Evolutionary conservation across 192 early-diverging fungal species (phyloP).

Genomic region (Backusella liffmaniae): DNA sequence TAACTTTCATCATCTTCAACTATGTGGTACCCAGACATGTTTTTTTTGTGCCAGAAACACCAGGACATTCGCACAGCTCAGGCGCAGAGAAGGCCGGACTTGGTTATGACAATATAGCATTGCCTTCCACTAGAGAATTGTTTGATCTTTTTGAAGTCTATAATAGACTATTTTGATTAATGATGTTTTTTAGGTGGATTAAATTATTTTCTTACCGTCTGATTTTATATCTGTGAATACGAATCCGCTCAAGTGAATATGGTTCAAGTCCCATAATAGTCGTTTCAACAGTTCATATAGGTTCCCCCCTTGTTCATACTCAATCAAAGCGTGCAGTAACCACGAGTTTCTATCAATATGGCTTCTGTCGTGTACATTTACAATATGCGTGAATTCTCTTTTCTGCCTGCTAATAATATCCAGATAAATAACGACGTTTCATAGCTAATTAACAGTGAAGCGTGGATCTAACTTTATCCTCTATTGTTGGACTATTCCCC

Average conservation of each 20-base stretch:
- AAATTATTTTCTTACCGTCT: slow-evolving; percentile 24
- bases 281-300: slow-evolving; percentile 39
- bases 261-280: slow-evolving; percentile 58
- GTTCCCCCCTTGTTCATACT: slow-evolving; percentile 48
- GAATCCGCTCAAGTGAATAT: slow-evolving; percentile 64
- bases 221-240: slow-evolving; percentile 57
- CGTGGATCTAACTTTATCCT: neutral
- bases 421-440: slow-evolving; percentile 30
- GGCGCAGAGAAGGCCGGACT: slow-evolving; percentile 46
- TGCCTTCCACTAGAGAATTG: neutral
- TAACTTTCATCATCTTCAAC: slow-evolving; percentile 67
- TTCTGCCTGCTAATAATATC: too few species aligned
- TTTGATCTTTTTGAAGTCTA: slow-evolving; percentile 33
- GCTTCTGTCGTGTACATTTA: too few species aligned
- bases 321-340: slow-evolving; percentile 41
- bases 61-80: slow-evolving; percentile 58
- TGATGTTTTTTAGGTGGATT: neutral
- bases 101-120: neutral
- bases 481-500: neutral
- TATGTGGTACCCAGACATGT: slow-evolving; percentile 83
- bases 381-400: too few species aligned
- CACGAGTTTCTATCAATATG: too few species aligned
- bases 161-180: neutral
- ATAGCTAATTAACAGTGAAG: slow-evolving; percentile 20
- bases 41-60: slow-evolving; percentile 63